Base-by-base conservation (phyloP, 805 yeast genomes). In the Candida golubevii region DNA sequence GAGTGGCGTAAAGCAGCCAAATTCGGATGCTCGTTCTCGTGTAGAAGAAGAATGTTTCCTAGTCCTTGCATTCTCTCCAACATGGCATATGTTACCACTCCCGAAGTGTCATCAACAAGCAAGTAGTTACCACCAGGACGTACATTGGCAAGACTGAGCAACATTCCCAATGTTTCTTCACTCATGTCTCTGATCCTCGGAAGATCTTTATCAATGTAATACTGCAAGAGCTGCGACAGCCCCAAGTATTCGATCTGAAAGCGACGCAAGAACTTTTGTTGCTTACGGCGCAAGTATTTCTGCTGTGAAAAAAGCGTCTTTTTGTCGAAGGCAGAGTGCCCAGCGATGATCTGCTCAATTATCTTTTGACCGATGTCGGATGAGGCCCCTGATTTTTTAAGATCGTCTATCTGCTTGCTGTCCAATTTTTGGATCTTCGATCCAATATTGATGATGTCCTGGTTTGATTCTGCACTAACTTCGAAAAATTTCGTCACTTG, bases 11-110 rank as follows among this genome's bases (percentile, higher is more conserved):
- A 65, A 0, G 86, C 78, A 47, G 84, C 84, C 26, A 83, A 67
- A 59, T 90, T 90, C 2, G 96, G 82, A 59, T 91, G 97, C 62
- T 93, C 99, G 63, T 88, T 88, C 60, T 93, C 99, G 65, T 93
- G 97, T 1, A 83, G 71, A 15, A 88, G 74, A 3, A 88, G 73
- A 36, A 93, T 79, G 3, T 72, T 60, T 9, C 83, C 83, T 41
- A 79, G 68, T 11, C 96, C 96, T 48, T 80, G 81, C 91, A 95
- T 87, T 59, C 97, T 74, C 61, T 93, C 99, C 65, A 93, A 60
- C 75, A 93, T 72, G 4, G 95, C 88, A 48, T 86, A 86, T 6
- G 86, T 78, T 1, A 93, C 60, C n/a, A 91, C 74, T 7, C 98
- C 97, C 29, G 96, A 90, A n/a, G 96, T 85, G 59, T 93, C 99